Evolutionary conservation across 139 green algal species (phyloP), one percentile per base, ranked within the genome.

Genomic region (Zygnema cylindricum): DNA sequence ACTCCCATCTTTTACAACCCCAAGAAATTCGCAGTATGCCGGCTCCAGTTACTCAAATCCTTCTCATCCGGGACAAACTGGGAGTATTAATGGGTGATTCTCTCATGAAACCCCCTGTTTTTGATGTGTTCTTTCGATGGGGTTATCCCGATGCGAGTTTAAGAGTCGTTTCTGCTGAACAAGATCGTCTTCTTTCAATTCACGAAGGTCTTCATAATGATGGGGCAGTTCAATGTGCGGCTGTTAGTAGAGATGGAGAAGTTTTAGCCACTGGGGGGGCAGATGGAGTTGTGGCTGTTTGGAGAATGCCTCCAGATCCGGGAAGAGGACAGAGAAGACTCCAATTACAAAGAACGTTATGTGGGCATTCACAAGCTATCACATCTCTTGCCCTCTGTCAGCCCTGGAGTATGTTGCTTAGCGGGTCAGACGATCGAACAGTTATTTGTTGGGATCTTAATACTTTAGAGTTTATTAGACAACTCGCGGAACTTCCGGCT

Each of bases 391-490:
- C 93, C 0, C 75, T 92, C 23, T 90, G 84, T 86, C 23, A 81
- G 55, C 82, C 88, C 40, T 94, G 78, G 63, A 38, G 36, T 42
- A 76, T 90, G 16, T 73, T 95, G 38, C 93, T 94, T n/a, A 94
- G 55, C 36, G 94, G 94, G 42, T 93, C 86, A 76, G 41, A 87
- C 0, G 94, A 96, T 88, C 93, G 91, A 0, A 95, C 92, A 11
- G 57, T 95, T 1, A 93, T 95, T 33, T 76, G 96, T 22, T 96
- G 94, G 94, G 93, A 95, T 55, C 87, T 91, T 22, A 86, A 90
- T 33, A 55, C 36, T 21, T 36, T 89, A 16, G 39, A 86, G 33
- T 91, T 89, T n/a, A 75, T 91, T n/a, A 69, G 87, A 1, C 82
- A 84, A 81, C 87, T 91, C 0, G 40, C 87, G 54, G 41, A 77